Percentiles rank a stretch among this genome's conserved stretches.
These are phyloP conservation scores for Phytopythium oedochilum DNA, from an alignment of 352 stramenopile species.

Conservation along the genomic window DNA sequence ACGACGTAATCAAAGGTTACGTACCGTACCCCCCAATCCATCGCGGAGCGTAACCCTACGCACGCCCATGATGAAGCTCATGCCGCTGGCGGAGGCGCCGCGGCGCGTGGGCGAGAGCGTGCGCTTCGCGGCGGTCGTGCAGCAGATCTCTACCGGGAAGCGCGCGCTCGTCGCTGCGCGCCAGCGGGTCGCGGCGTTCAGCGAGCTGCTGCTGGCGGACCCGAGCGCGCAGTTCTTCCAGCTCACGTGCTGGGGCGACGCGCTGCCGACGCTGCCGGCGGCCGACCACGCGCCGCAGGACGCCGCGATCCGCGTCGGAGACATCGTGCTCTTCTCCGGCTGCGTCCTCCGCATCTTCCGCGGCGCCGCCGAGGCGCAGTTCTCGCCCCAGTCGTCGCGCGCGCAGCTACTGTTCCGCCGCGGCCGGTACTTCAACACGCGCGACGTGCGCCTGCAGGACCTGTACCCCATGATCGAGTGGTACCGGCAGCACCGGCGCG, in stretches of 20 bases:
- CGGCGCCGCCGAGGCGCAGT: constrained; percentile 54
- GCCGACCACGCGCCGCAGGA: constrained; percentile 27
- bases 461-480: constrained; percentile 67
- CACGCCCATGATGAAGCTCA: constrained; percentile 9
- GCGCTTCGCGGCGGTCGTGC: constrained; percentile 39
- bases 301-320: constrained; percentile 29
- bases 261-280: constrained; percentile 28
- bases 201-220: constrained; percentile 47
- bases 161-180: constrained; percentile 19
- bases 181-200: constrained; percentile 26
- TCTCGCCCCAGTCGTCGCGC: constrained; percentile 27
- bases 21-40: too few species aligned
- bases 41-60: not conserved
- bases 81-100: constrained; percentile 17
- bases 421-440: constrained; percentile 52
- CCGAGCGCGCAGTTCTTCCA: constrained; percentile 45
- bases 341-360: constrained; percentile 38
- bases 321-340: constrained; percentile 56
- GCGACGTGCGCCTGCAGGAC: constrained; percentile 39
- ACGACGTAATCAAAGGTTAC: not conserved
- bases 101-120: constrained; percentile 21
- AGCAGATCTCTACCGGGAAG: constrained; percentile 36
- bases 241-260: constrained; percentile 46
- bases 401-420: constrained; percentile 57
- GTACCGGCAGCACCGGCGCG: constrained; percentile 50